Evolutionary conservation across 73 alveolate genomes (phyloP), one percentile per base, ranked within the genome.

Genomic region (Uronychia setigera): DNA sequence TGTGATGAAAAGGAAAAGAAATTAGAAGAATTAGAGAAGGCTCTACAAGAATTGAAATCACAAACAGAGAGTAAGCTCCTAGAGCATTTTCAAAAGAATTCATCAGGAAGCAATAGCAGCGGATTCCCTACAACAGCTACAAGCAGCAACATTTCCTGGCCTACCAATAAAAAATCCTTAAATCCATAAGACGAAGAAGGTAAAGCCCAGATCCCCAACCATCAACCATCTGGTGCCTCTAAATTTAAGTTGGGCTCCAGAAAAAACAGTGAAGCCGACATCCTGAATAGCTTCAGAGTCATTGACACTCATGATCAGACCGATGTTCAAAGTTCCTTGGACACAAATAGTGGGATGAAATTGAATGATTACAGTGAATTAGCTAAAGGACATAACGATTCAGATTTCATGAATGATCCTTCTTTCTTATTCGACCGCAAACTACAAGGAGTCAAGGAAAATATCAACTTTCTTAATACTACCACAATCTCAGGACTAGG

Each of bases 1-100:
- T 26, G 87, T 25, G 78, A 87, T 31, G 86, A 80, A 81, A 93
- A 94, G 79, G 99, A 96, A 94, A 94, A 93, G 58, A 96, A 91
- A 85, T 89, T 96, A 31, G 79, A 87, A 58, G 33, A 82, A 35
- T 67, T 58, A 26, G 93, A 87, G 84, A 84, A 75, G 32, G 34
- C 79, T 28, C 59, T 84, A 0, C 32, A 76, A 31, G 79, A 67
- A 46, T 19, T 46, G 5, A 5, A 46, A 46, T 5, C 19, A 19
- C 5, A 46, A 19, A 19, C 67, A 46, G 67, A 46, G 67, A 46
- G 67, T 19, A 46, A 46, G 67, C 19, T 46, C 5, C 19, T 46
- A 19, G 67, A 46, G 67, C 67, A 46, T 46, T 46, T 46, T 5
- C 19, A 46, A 19, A 46, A 46, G 67, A 46, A 46, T 19, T n/a